phyloP scores from a whole-genome alignment of 805 yeast species.

The Barnettozyma pratensis region DNA sequence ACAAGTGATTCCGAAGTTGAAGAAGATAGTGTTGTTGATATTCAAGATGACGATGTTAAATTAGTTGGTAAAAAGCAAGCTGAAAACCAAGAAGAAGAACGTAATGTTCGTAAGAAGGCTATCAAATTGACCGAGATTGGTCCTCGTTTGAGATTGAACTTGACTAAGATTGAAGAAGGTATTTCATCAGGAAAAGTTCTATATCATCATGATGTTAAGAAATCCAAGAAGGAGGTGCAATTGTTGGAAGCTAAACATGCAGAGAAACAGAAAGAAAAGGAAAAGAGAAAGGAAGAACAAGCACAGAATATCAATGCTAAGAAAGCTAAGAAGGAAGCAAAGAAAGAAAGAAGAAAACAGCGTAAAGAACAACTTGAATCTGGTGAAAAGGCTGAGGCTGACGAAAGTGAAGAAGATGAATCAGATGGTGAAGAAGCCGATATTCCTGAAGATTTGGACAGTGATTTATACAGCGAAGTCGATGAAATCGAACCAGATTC shows the following conservation, averaged over 20 bases:
- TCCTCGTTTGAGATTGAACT: constrained; percentile 72
- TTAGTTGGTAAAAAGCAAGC: constrained; percentile 19
- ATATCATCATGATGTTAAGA: constrained; percentile 68
- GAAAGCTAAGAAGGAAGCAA: constrained; percentile 66
- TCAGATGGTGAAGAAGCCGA: constrained; percentile 35
- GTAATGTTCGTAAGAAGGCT: constrained; percentile 58
- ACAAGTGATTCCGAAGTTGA: constrained; percentile 94
- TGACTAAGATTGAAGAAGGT: constrained; percentile 89
- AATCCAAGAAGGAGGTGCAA: constrained; percentile 55
- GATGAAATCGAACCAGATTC: constrained; percentile 27
- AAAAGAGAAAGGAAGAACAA: constrained; percentile 70
- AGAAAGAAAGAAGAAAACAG: constrained; percentile 62
- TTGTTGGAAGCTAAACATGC: constrained; percentile 65
- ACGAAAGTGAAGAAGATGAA: constrained; percentile 27
- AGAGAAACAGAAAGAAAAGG: constrained; percentile 54
- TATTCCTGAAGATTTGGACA: constrained; percentile 40
- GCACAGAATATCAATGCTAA: constrained; percentile 72
- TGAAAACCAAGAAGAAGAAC: constrained; percentile 14
- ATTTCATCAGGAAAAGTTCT: constrained; percentile 84
- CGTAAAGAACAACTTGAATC: constrained; percentile 37
- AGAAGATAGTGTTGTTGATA: constrained; percentile 78
- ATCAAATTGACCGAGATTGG: constrained; percentile 91
- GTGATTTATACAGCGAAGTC: constrained; percentile 42
- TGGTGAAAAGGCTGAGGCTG: constrained; percentile 23
- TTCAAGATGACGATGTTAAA: constrained; percentile 29